A percentile compares a stretch with the other conserved stretches of the same genome.
Evolutionary conservation across 208 protist genomes (phyloP).

Genomic region (Angomonas desouzai): DNA sequence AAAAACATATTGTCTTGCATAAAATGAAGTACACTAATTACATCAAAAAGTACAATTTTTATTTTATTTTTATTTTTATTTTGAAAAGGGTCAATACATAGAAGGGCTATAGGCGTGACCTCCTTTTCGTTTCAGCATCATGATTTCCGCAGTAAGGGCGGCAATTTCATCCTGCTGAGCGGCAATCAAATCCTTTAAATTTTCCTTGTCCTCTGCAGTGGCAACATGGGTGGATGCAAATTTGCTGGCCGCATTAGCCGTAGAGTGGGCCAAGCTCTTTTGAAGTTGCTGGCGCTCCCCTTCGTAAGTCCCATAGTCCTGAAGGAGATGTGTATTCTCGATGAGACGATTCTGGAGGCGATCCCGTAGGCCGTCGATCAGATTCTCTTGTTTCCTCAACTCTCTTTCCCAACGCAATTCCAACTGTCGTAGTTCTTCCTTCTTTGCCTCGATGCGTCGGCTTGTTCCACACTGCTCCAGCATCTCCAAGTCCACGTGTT

Average conservation of each 20-base stretch:
- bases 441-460: constrained; percentile 85
- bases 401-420: constrained; percentile 77
- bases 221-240: constrained; percentile 68
- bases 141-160: constrained; percentile 87
- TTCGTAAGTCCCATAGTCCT: constrained; percentile 80
- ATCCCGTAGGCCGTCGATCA: constrained; percentile 65
- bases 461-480: constrained; percentile 85
- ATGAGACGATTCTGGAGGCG: constrained; percentile 56
- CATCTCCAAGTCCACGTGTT: constrained; percentile 90
- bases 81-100: constrained; percentile 33
- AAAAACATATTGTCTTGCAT: no score
- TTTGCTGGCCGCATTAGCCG: constrained; percentile 66
- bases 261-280: constrained; percentile 56
- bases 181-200: constrained; percentile 81
- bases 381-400: constrained; percentile 55
- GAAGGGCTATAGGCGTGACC: constrained; percentile 87
- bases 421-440: constrained; percentile 79
- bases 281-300: constrained; percentile 76
- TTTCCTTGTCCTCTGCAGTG: constrained; percentile 70
- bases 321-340: constrained; percentile 86
- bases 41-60: no score
- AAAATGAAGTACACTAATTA: no score
- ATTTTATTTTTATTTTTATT: no score
- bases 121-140: constrained; percentile 91
- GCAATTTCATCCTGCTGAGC: constrained; percentile 93